Conservation (phyloP, 257 asterid species). For the Solanum paucissectum region DNA sequence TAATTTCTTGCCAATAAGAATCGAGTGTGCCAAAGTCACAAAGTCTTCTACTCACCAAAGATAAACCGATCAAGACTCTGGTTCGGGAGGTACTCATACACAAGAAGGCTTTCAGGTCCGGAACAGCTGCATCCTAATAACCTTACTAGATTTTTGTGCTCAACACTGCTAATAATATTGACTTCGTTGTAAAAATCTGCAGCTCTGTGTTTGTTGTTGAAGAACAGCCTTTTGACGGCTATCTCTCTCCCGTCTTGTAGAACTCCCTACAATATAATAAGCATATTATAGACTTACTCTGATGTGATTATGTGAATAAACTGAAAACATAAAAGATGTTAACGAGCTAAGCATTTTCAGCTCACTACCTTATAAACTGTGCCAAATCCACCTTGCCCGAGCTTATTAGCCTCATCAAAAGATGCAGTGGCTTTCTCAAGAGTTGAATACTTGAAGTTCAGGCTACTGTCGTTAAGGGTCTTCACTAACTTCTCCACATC, state of each 20-base stretch:
- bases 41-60: constrained; percentile 40
- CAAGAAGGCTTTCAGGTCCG: constrained; percentile 91
- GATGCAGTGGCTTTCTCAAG: constrained; percentile 84
- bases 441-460: constrained; percentile 83
- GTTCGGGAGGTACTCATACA: constrained; percentile 62
- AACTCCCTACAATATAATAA: constrained; percentile 44
- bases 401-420: constrained; percentile 73
- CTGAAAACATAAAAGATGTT: neutral
- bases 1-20: neutral
- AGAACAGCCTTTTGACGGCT: constrained; percentile 88
- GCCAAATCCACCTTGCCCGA: constrained; percentile 94
- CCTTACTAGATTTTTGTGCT: constrained; percentile 81
- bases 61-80: constrained; percentile 72
- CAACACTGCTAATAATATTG: constrained; percentile 79
- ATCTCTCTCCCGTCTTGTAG: constrained; percentile 85
- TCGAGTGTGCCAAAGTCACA: neutral
- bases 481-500: constrained; percentile 52
- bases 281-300: neutral
- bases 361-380: constrained; percentile 74
- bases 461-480: constrained; percentile 70
- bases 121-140: constrained; percentile 84
- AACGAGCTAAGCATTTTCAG: neutral
- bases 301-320: neutral
- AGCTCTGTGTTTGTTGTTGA: constrained; percentile 81
- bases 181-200: constrained; percentile 91